phyloP scores from a whole-genome alignment of 1,284 basidiomycete genomes.

The Irpex rosettiformis region DNA sequence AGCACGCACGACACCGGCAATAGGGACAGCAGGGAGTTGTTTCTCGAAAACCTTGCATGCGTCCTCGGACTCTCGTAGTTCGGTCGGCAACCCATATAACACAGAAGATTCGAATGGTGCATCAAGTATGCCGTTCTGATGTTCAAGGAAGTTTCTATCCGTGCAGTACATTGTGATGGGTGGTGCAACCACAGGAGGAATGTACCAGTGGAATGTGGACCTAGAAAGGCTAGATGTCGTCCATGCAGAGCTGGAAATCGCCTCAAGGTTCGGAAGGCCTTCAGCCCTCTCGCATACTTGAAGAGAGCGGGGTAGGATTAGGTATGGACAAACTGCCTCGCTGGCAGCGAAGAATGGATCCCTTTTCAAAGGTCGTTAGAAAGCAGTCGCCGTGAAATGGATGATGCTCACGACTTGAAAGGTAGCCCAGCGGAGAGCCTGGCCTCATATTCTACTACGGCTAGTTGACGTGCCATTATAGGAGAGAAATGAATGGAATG shows the following conservation, averaged over 20 bases:
- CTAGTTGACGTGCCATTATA: conserved; percentile 51
- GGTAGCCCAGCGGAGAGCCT: conserved; percentile 37
- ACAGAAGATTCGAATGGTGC: conserved; percentile 71
- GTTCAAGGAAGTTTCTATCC: conserved; percentile 79
- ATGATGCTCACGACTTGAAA: conserved; percentile 44
- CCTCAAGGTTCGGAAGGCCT: conserved; percentile 51
- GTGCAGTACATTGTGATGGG: conserved; percentile 73
- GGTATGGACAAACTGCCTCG: conserved; percentile 30
- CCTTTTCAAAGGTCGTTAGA: conserved; percentile 29
- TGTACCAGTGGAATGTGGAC: conserved; percentile 76
- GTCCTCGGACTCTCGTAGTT: conserved; percentile 59
- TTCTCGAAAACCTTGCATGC: conserved; percentile 49
- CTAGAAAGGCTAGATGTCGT: conserved; percentile 78
- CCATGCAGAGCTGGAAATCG: conserved; percentile 67
- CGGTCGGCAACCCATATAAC: conserved; percentile 83
- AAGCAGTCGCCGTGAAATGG: conserved; percentile 15
- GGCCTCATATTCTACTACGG: conserved; percentile 45
- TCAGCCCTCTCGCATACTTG: conserved; percentile 36
- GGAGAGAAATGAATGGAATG: conserved; percentile 58
- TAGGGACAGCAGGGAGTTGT: conserved; percentile 60
- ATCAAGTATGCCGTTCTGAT: conserved; percentile 58
- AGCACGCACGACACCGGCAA: conserved; percentile 65
- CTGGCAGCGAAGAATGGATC: conserved; percentile 58
- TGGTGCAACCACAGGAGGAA: conserved; percentile 83
- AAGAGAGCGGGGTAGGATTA: conserved; percentile 29